A percentile compares a stretch with the other conserved stretches of the same genome.
These are phyloP conservation scores for Pistacia vera DNA, from an alignment of 345 rosid species.

Conservation along the genomic window DNA sequence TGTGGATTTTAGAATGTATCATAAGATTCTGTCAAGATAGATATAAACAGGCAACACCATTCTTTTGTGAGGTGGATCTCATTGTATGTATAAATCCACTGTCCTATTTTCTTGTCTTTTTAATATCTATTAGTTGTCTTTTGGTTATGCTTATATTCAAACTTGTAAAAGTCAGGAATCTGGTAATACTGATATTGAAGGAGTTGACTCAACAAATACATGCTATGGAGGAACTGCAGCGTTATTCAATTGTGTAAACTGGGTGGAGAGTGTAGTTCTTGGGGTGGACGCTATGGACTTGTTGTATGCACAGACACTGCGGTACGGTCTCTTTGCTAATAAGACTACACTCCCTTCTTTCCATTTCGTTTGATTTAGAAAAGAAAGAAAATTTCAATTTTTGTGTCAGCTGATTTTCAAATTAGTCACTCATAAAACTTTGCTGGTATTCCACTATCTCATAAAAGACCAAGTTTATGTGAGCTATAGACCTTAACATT, in stretches of 20 bases:
- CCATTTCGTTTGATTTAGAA: background rate
- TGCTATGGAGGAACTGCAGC: slow-evolving; percentile 72
- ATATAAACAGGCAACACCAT: background rate
- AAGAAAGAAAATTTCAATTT: background rate
- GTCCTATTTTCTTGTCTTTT: background rate
- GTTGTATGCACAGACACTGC: slow-evolving; percentile 96
- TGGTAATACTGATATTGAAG: slow-evolving; percentile 95
- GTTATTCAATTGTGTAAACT: slow-evolving; percentile 90
- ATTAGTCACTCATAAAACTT: background rate
- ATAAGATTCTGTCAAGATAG: background rate
- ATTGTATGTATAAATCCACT: background rate
- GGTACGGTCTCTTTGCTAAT: slow-evolving; percentile 45
- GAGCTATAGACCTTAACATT: background rate
- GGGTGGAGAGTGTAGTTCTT: slow-evolving; percentile 96
- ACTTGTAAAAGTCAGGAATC: slow-evolving; percentile 45
- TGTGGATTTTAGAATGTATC: background rate
- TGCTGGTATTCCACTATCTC: background rate
- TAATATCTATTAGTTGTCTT: background rate
- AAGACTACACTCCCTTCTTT: background rate
- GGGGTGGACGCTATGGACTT: slow-evolving; percentile 96
- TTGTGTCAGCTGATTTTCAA: slow-evolving; percentile 9
- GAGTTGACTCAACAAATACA: slow-evolving; percentile 94
- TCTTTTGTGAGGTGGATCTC: background rate
- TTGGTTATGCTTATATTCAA: background rate
- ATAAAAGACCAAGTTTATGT: background rate